Percentiles rank a stretch among this genome's conserved stretches.
Evolutionary conservation across 1,284 basidiomycete genomes (phyloP).

Genomic region (Irpex sp.): DNA sequence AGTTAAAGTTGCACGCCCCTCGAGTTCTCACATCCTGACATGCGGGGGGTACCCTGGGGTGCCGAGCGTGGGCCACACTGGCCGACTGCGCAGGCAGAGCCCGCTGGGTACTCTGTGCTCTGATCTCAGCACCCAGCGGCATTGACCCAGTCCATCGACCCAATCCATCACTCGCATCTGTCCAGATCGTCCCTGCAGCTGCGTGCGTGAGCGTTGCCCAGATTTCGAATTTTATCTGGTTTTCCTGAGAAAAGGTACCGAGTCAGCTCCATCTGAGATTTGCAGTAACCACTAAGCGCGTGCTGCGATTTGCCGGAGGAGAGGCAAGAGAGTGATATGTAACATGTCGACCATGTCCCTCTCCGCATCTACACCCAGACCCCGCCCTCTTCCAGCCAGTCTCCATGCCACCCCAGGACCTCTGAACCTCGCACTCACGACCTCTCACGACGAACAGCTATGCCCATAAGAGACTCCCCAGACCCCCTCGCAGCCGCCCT

Average conservation of each 20-base stretch:
- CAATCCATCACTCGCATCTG: too few species aligned
- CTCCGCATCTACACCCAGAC: constrained; percentile 19
- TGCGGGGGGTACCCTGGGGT: too few species aligned
- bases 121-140: too few species aligned
- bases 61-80: too few species aligned
- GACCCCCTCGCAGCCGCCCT: constrained; percentile 67
- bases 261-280: constrained; percentile 11
- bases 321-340: constrained; percentile 10
- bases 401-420: constrained; percentile 31
- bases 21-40: too few species aligned
- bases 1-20: not conserved
- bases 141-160: too few species aligned
- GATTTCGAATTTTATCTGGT: not conserved
- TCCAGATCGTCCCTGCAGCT: too few species aligned
- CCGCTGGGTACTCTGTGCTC: not conserved
- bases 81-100: not conserved
- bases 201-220: too few species aligned
- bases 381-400: constrained; percentile 11
- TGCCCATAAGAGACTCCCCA: constrained; percentile 41
- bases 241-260: not conserved
- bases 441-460: constrained; percentile 35
- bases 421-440: not conserved
- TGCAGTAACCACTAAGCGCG: constrained; percentile 3
- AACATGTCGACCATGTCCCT: constrained; percentile 17
- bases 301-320: constrained; percentile 16